Percentiles rank a stretch among this genome's conserved stretches.
Evolutionary conservation across 257 asterid genomes (phyloP).

Genomic region (Ocimum tenuiflorum): DNA sequence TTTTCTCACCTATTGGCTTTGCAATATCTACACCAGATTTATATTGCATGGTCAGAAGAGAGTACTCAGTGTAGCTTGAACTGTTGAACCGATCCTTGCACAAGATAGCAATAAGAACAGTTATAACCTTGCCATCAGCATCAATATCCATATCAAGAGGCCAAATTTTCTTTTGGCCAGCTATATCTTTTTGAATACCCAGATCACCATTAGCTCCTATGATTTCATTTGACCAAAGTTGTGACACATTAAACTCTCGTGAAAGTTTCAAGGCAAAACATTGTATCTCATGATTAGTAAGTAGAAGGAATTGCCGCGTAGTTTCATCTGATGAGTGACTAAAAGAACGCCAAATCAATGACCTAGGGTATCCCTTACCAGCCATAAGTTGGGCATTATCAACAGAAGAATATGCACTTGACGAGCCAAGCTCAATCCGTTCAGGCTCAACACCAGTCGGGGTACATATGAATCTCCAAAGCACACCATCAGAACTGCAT

Average conservation of each 20-base stretch:
- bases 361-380: slow-evolving; percentile 78
- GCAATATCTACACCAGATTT: slow-evolving; percentile 61
- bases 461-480: slow-evolving; percentile 61
- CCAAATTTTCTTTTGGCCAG: slow-evolving; percentile 90
- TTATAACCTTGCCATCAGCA: slow-evolving; percentile 68
- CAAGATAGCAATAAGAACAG: slow-evolving; percentile 76
- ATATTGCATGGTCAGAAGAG: slow-evolving; percentile 88
- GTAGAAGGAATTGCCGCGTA: slow-evolving; percentile 60
- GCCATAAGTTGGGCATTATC: slow-evolving; percentile 40
- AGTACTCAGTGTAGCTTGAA: slow-evolving; percentile 95
- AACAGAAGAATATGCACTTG: slow-evolving; percentile 26
- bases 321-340: slow-evolving; percentile 34
- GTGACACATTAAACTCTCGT: slow-evolving; percentile 37
- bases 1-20: slow-evolving; percentile 45
- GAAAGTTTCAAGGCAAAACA: slow-evolving; percentile 53
- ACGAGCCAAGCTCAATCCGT: slow-evolving; percentile 31
- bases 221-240: slow-evolving; percentile 85
- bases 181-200: slow-evolving; percentile 83
- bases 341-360: slow-evolving; percentile 67
- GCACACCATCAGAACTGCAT: slow-evolving; percentile 64
- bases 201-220: slow-evolving; percentile 72
- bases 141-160: slow-evolving; percentile 82
- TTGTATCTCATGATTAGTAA: slow-evolving; percentile 69
- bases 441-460: slow-evolving; percentile 48
- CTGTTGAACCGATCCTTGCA: slow-evolving; percentile 82